phyloP scores from a whole-genome alignment of 2,329 filamentous ascomycete species.

The Xylaria sp. region DNA sequence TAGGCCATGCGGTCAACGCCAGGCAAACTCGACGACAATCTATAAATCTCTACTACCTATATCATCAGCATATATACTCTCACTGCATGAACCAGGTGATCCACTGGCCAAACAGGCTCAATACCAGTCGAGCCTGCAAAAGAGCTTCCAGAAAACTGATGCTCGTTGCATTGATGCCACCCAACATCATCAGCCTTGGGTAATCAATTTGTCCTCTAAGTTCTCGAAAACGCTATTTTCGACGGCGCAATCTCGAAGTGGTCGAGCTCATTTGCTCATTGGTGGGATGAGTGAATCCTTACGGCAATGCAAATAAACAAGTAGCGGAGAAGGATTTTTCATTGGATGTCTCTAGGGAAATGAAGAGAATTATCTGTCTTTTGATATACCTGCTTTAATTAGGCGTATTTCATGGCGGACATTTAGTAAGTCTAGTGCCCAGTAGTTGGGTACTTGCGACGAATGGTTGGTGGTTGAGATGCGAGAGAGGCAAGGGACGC shows the following conservation, averaged over 20 bases:
- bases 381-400: not conserved
- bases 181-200: slow-evolving; percentile 35
- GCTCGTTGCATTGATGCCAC: slow-evolving; percentile 34
- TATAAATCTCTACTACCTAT: not conserved
- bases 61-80: slow-evolving; percentile 1
- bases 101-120: slow-evolving; percentile 39
- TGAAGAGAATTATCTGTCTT: slow-evolving; percentile 1
- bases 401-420: not conserved
- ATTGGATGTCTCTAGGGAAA: slow-evolving; percentile 26
- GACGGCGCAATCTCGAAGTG: not conserved
- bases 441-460: not conserved
- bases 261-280: not conserved
- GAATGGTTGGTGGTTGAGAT: slow-evolving; percentile 7
- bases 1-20: not conserved
- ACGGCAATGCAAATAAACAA: slow-evolving; percentile 1
- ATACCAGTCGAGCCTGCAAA: slow-evolving; percentile 33
- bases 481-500: slow-evolving; percentile 15
- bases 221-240: slow-evolving; percentile 6
- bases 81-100: slow-evolving; percentile 37
- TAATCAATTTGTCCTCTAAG: slow-evolving; percentile 13
- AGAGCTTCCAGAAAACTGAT: slow-evolving; percentile 43
- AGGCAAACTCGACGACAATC: not conserved
- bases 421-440: not conserved
- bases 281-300: slow-evolving; percentile 5
- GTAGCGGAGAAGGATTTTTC: slow-evolving; percentile 6